phyloP scores from a whole-genome alignment of 768 basidiomycete genomes.

The Rhizopogon vesiculosus region DNA sequence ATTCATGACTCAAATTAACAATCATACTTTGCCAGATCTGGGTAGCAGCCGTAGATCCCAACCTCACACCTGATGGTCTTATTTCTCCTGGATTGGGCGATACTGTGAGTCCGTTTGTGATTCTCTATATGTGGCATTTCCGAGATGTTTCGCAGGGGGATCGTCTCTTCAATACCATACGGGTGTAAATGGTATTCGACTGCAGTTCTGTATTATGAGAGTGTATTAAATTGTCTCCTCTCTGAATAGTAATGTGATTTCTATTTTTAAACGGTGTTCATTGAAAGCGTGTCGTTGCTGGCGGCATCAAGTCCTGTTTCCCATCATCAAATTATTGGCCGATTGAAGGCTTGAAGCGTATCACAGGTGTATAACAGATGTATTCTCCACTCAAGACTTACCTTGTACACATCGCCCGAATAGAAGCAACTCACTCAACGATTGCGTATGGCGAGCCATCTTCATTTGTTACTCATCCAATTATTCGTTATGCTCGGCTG shows the following conservation, averaged over 20 bases:
- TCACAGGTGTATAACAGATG: too few species aligned
- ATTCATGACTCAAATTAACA: neutral
- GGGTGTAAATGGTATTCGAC: constrained; percentile 20
- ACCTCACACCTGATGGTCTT: constrained; percentile 69
- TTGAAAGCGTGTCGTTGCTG: too few species aligned
- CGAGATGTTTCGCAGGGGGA: constrained; percentile 55
- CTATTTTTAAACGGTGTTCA: neutral
- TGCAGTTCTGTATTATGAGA: neutral
- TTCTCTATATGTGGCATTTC: neutral
- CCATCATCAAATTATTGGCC: too few species aligned
- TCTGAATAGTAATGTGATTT: neutral
- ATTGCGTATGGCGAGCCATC: too few species aligned
- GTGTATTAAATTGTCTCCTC: neutral
- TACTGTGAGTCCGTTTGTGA: constrained; percentile 48
- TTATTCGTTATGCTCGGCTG: too few species aligned
- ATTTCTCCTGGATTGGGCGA: constrained; percentile 92
- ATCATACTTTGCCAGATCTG: constrained; percentile 55
- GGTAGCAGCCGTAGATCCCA: constrained; percentile 76
- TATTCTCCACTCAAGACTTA: too few species aligned
- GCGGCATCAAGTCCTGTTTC: too few species aligned
- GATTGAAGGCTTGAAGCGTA: too few species aligned
- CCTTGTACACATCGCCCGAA: too few species aligned
- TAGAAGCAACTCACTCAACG: too few species aligned
- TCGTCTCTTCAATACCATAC: constrained; percentile 75
- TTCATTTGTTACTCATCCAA: too few species aligned